phyloP scores from a whole-genome alignment of 805 yeast species.

The Allodekkera sacchari region DNA sequence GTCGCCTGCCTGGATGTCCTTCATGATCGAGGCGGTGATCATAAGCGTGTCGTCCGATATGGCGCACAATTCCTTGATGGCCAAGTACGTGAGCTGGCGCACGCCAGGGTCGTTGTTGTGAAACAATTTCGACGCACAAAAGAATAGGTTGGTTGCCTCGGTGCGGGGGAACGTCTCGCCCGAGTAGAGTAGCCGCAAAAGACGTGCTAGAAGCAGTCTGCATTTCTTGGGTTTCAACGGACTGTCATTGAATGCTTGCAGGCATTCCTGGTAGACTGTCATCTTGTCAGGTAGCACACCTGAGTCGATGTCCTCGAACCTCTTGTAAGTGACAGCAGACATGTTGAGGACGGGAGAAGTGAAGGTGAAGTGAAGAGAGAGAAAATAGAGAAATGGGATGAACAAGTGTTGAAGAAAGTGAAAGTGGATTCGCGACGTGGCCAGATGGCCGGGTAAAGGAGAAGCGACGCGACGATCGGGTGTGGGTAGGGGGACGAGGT shows the following conservation, averaged over 20 bases:
- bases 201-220: conserved; percentile 71
- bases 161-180: conserved; percentile 84
- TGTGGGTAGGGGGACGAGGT: neutral
- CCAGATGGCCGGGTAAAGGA: no score
- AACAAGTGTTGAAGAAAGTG: no score
- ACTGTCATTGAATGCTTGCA: conserved; percentile 84
- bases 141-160: conserved; percentile 89
- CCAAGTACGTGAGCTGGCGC: conserved; percentile 89
- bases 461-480: no score
- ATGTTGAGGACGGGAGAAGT: conserved; percentile 25
- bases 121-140: conserved; percentile 88
- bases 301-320: conserved; percentile 67
- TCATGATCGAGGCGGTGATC: conserved; percentile 98
- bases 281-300: conserved; percentile 81
- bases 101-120: conserved; percentile 83
- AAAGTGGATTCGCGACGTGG: no score
- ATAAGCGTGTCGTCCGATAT: conserved; percentile 87
- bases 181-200: conserved; percentile 70
- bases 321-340: conserved; percentile 82
- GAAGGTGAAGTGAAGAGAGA: neutral
- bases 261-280: conserved; percentile 95
- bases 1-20: conserved; percentile 90
- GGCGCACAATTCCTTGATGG: conserved; percentile 82
- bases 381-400: no score
- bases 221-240: conserved; percentile 86